Conservation (phyloP, 148 eudicot genomes). For the Fagopyrum tataricum region DNA sequence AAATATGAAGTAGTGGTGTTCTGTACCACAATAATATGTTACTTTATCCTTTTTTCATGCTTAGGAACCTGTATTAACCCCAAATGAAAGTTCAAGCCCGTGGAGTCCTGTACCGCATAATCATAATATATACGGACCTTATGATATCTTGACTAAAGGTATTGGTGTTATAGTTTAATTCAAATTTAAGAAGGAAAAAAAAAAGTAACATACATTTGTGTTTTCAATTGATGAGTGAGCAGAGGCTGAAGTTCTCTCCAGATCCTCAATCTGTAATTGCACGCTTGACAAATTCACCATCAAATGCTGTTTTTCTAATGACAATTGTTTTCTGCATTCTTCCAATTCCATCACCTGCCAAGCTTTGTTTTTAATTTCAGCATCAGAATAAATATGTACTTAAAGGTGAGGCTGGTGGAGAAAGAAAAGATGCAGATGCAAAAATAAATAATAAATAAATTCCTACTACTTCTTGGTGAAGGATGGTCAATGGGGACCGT, state of each 20-base stretch:
- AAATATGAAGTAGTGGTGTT: not conserved
- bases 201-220: slow-evolving; percentile 28
- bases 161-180: not conserved
- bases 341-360: slow-evolving; percentile 85
- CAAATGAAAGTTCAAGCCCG: not conserved
- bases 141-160: not conserved
- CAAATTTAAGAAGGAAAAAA: not conserved
- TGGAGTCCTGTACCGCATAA: not conserved
- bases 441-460: too few relatives aligned
- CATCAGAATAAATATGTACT: slow-evolving; percentile 33
- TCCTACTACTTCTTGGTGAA: too few relatives aligned
- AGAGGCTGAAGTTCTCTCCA: slow-evolving; percentile 38
- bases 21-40: too few relatives aligned
- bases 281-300: slow-evolving; percentile 39
- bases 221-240: slow-evolving; percentile 25
- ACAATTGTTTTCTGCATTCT: slow-evolving; percentile 38
- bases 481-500: not conserved
- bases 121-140: not conserved
- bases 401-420: not conserved
- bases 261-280: slow-evolving; percentile 47
- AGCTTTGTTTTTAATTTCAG: slow-evolving; percentile 50
- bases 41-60: not conserved
- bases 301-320: slow-evolving; percentile 51
- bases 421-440: not conserved
- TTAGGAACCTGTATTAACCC: slow-evolving; percentile 1